Base-by-base conservation (phyloP, 257 asterid species). In the Agastache rugosa region DNA sequence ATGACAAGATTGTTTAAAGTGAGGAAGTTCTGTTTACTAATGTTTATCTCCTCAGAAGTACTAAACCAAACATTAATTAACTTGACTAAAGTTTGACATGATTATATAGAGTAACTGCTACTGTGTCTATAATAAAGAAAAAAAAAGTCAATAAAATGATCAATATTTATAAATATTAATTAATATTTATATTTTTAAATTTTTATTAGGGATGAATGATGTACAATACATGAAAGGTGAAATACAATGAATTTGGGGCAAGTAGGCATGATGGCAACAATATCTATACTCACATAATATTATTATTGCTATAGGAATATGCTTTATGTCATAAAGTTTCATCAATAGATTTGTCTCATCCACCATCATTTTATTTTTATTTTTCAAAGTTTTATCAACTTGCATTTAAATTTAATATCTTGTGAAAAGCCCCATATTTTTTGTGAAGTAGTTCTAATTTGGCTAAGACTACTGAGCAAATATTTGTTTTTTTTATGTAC, bases 161-260 rank as follows among this genome's bases (percentile, higher is more conserved):
- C 3, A 11, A 45, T 11, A 16, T 48, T 12, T 10, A 42, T 3
- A 42, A 15, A 15, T 14, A 54, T 12, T 4, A 7, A 54, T 19
- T 2, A 4, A 29, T 14, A 14, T 20, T 73, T 42, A 42, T 42
- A 10, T 42, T 10, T 42, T 2, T 10, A 5, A 8, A 1, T 14
- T 55, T 37, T 25, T 72, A 39, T 16, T 9, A 14, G 10, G 31
- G 17, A 50, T 35, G 31, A 53, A 39, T 67, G n/a, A 51, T 41
- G 23, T 60, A 19, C 50, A 60, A 45, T 61, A 61, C 47, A 44
- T 29, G 10, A 50, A 29, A 63, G 61, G 0, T 63, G 25, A 63
- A 63, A 56, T 78, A 51, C 82, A 78, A 78, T 78, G 82, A 59
- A 78, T 69, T 60, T 78, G 76, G 45, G 1, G 59, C 63, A 65